Percentiles rank a stretch among this genome's conserved stretches.
phyloP scores from a whole-genome alignment of 1,139 yeast genomes.

The Geotrichum fermentans region DNA sequence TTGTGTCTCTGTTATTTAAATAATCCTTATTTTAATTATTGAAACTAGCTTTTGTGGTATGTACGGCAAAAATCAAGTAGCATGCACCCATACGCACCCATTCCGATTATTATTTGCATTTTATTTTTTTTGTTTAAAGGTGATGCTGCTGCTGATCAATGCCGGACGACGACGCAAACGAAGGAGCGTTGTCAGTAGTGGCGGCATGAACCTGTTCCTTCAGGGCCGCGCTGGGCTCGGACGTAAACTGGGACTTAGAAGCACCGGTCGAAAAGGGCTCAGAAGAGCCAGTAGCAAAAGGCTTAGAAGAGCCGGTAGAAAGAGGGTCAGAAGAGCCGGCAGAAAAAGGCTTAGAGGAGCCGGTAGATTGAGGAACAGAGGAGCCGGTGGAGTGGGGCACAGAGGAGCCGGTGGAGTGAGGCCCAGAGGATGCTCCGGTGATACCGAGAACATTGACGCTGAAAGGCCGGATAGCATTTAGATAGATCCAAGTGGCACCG shows the following conservation, averaged over 20 bases:
- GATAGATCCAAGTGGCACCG: conserved; percentile 75
- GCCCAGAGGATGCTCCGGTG: conserved; percentile 17
- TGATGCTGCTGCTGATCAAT: neutral
- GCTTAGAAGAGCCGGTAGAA: no score
- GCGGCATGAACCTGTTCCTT: conserved; percentile 35
- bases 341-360: neutral
- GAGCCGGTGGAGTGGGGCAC: neutral
- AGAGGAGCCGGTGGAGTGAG: neutral
- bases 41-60: no score
- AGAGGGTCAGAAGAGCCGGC: neutral
- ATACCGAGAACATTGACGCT: conserved; percentile 51
- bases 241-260: conserved; percentile 23
- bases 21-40: no score
- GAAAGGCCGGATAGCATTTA: conserved; percentile 62
- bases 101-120: neutral
- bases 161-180: no score
- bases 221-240: no score
- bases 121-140: neutral
- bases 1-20: no score
- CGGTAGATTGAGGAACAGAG: neutral
- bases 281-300: no score
- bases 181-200: conserved; percentile 27
- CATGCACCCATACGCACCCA: no score
- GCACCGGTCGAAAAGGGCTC: no score
- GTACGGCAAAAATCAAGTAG: no score